Evolutionary conservation across 768 basidiomycete species (phyloP).

Genomic region (Mycena rosella): DNA sequence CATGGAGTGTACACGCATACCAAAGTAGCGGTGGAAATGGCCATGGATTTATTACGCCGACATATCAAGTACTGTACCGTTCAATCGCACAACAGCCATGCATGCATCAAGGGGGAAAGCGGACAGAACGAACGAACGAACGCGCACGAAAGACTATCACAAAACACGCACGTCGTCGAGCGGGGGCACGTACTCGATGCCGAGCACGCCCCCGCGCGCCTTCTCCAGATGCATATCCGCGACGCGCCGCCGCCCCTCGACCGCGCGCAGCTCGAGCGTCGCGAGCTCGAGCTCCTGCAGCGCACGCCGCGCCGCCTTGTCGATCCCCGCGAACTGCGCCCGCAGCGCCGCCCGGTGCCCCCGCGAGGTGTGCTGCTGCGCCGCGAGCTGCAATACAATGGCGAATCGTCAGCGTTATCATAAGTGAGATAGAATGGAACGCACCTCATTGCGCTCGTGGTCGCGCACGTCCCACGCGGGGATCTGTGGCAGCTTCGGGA

Average conservation of each 20-base stretch:
- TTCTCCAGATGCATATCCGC: slow-evolving; percentile 72
- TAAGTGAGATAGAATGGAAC: background rate
- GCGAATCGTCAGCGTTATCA: background rate
- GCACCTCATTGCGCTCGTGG: slow-evolving; percentile 24
- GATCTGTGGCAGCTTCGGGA: slow-evolving; percentile 25
- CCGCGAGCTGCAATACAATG: background rate
- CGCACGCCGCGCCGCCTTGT: slow-evolving; percentile 61
- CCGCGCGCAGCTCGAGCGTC: slow-evolving; percentile 69
- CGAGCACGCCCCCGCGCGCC: slow-evolving; percentile 71
- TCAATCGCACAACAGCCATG: background rate
- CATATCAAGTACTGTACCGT: slow-evolving; percentile 17
- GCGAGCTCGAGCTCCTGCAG: slow-evolving; percentile 73
- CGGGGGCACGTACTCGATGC: slow-evolving; percentile 57
- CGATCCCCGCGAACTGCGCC: slow-evolving; percentile 54
- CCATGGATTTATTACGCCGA: too few relatives aligned
- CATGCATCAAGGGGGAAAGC: background rate
- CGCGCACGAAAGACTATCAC: background rate
- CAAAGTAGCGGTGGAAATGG: slow-evolving; percentile 56
- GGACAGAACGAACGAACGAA: background rate
- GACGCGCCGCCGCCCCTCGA: slow-evolving; percentile 68
- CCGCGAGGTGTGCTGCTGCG: slow-evolving; percentile 43
- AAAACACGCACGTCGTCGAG: background rate
- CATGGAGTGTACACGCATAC: slow-evolving; percentile 78
- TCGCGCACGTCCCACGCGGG: slow-evolving; percentile 28
- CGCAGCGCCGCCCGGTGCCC: slow-evolving; percentile 54